phyloP scores from a whole-genome alignment of 768 basidiomycete species.

The Pisolithus marmoratus region DNA sequence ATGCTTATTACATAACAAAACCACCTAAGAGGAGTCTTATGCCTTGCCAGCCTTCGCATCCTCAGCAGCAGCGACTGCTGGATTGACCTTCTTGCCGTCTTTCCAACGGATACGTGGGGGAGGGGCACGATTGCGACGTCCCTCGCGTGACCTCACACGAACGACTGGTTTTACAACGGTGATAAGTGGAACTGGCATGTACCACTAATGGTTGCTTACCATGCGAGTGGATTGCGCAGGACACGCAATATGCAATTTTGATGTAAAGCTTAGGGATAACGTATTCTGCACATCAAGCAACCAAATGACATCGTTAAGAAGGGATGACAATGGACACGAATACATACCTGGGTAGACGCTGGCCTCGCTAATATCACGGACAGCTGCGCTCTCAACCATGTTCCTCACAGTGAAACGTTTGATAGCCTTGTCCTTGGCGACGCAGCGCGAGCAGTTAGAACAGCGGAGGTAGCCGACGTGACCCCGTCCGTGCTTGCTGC shows the following conservation, averaged over 20 bases:
- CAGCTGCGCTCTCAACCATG: slow-evolving; percentile 99
- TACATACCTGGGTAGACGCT: slow-evolving; percentile 81
- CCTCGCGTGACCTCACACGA: slow-evolving; percentile 93
- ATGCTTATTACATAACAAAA: not conserved
- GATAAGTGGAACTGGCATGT: not conserved
- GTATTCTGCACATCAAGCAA: slow-evolving; percentile 60
- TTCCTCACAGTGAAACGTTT: slow-evolving; percentile 99
- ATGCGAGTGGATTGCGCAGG: slow-evolving; percentile 99
- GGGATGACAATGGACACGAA: not conserved
- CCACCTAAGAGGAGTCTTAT: slow-evolving; percentile 23
- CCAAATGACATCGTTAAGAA: not conserved
- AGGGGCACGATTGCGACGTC: slow-evolving; percentile 95
- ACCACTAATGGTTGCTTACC: slow-evolving; percentile 46
- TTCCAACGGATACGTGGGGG: slow-evolving; percentile 96
- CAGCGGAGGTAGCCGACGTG: slow-evolving; percentile 93
- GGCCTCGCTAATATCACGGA: slow-evolving; percentile 95
- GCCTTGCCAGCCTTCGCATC: slow-evolving; percentile 70
- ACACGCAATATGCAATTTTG: slow-evolving; percentile 98
- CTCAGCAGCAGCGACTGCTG: slow-evolving; percentile 89
- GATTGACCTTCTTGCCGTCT: slow-evolving; percentile 94
- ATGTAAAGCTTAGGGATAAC: slow-evolving; percentile 95
- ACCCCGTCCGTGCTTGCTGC: slow-evolving; percentile 99
- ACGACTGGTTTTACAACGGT: slow-evolving; percentile 55
- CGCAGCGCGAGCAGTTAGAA: slow-evolving; percentile 99
- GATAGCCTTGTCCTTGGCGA: slow-evolving; percentile 99